Evolutionary conservation across 148 eudicot genomes (phyloP), one percentile per base, ranked within the genome.

Genomic region (Oxyria digyna): DNA sequence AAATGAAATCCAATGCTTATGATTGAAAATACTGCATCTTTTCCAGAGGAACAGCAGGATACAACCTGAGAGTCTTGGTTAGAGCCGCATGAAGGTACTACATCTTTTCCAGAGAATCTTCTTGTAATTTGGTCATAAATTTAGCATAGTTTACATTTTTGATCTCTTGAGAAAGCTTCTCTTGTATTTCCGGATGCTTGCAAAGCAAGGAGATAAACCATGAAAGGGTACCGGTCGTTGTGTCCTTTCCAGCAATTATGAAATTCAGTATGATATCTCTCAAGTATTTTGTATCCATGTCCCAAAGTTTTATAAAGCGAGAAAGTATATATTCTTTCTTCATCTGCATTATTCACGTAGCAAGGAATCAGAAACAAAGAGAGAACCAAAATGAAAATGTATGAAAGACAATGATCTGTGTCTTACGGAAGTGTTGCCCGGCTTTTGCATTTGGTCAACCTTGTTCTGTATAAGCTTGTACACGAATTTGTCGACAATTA

Each of bases 201-300:
- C 87, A 91, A 32, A 91, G 59, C 84, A 82, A 73, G 83, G 84
- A 92, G 50, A 82, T 68, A 67, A 89, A 89, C 96, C 94, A 89
- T 0, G 96, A 78, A 27, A 92, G 83, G n/a, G 98, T 81, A 13
- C 73, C 73, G 0, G 91, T 96, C 4, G 96, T 84, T 0, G 93
- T 87, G 77, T 92, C 97, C 72, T 92, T 89, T 0, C 96, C 98
- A 26, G 96, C 98, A 29, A 87, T 84, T 55, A 89, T 74, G n/a
- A n/a, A n/a, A n/a, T n/a, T n/a, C n/a, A n/a, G n/a, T n/a, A n/a
- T n/a, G n/a, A n/a, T n/a, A n/a, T 92, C 37, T 33, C 86, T 70
- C 73, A 91, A 79, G 68, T 83, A 91, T 73, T 85, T 87, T 0
- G 81, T 80, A 76, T 87, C 82, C 3, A 74, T 78, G 72, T 80